Conservation (phyloP, 176 grass and related monocot genomes). For the Microstegium vimineum region DNA sequence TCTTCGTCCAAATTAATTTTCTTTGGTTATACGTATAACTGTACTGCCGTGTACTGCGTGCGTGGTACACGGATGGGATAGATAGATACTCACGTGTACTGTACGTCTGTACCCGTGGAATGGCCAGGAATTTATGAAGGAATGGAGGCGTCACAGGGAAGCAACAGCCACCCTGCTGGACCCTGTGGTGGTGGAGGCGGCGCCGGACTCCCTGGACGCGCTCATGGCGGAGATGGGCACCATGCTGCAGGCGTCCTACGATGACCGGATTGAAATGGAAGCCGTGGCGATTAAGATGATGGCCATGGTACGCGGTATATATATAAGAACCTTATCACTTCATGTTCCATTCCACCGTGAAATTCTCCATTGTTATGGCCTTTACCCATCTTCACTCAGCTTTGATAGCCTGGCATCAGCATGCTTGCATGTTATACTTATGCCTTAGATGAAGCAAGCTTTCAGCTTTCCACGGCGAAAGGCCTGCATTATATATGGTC, state of each 20-base stretch:
- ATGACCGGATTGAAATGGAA: slow-evolving; percentile 55
- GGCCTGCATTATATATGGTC: slow-evolving; percentile 19
- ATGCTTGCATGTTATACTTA: slow-evolving; percentile 30
- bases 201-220: slow-evolving; percentile 67
- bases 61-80: not conserved
- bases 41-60: not conserved
- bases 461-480: slow-evolving; percentile 35
- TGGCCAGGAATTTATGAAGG: slow-evolving; percentile 61
- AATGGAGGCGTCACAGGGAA: slow-evolving; percentile 48
- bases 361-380: not conserved
- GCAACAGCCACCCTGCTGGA: slow-evolving; percentile 50
- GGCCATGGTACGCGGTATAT: slow-evolving; percentile 33
- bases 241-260: slow-evolving; percentile 53
- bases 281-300: slow-evolving; percentile 59
- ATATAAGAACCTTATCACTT: not conserved
- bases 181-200: slow-evolving; percentile 56
- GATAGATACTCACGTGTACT: not conserved
- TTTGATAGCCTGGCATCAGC: not conserved
- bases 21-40: not conserved
- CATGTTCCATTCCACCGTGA: not conserved
- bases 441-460: not conserved
- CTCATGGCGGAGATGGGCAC: slow-evolving; percentile 67
- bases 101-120: not conserved
- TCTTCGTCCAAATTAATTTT: not conserved
- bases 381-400: not conserved